These are phyloP conservation scores for Solanum megistacrolobum DNA, from an alignment of 257 asterid genomes.

Conservation along the genomic window DNA sequence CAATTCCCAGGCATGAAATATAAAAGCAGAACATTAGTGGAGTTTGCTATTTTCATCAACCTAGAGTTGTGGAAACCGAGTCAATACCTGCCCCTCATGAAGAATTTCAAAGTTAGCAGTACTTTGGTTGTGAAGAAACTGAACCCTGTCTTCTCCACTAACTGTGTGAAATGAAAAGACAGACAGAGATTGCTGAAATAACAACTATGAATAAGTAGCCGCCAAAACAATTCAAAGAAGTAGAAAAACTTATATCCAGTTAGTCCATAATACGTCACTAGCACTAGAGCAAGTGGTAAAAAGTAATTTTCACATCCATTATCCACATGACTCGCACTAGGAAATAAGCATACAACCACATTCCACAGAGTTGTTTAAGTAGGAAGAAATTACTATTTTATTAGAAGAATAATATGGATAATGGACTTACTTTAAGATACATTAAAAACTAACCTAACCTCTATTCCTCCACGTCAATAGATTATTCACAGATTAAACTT, in stretches of 20 bases:
- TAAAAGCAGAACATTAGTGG: not conserved
- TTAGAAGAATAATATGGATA: not conserved
- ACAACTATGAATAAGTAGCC: not conserved
- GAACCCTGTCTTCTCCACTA: constrained; percentile 86
- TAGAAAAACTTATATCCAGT: not conserved
- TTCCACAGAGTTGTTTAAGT: not conserved
- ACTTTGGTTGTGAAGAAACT: constrained; percentile 94
- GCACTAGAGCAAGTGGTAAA: not conserved
- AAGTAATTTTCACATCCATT: not conserved
- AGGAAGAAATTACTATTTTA: not conserved
- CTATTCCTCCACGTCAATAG: not conserved
- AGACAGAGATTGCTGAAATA: constrained; percentile 2
- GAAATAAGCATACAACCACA: not conserved
- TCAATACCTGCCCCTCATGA: constrained; percentile 76
- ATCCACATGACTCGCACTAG: not conserved
- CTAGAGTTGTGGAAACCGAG: constrained; percentile 1
- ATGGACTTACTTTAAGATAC: not conserved
- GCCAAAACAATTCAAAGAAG: not conserved
- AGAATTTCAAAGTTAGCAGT: constrained; percentile 89
- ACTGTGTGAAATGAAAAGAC: constrained; percentile 37
- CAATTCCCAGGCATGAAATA: constrained; percentile 12
- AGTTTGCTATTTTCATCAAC: not conserved
- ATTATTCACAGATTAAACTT: not conserved
- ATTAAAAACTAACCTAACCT: not conserved
- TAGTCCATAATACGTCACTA: not conserved